These are phyloP conservation scores for Pseudozyma sp. DNA, from an alignment of 1,284 basidiomycete species.

Conservation along the genomic window DNA sequence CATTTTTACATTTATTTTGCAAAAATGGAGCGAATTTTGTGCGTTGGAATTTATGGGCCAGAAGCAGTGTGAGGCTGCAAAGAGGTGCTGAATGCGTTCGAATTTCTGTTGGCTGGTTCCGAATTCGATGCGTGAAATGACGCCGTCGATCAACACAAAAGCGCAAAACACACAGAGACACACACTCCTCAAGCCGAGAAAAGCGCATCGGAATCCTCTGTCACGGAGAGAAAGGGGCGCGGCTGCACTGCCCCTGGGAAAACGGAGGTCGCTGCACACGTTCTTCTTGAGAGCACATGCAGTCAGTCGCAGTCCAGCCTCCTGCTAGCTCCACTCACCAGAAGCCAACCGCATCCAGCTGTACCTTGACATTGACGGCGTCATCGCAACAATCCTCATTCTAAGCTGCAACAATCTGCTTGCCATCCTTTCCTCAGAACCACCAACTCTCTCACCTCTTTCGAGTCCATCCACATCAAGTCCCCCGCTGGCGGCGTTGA, in stretches of 20 bases:
- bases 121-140: slow-evolving; percentile 6
- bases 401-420: background rate
- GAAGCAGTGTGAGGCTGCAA: background rate
- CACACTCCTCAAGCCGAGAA: background rate
- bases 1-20: background rate
- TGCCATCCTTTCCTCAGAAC: slow-evolving; percentile 3
- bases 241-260: slow-evolving; percentile 13
- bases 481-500: slow-evolving; percentile 9
- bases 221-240: background rate
- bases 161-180: background rate
- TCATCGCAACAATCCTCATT: background rate
- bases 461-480: background rate
- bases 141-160: slow-evolving; percentile 38
- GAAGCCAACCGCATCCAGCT: slow-evolving; percentile 7
- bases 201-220: too few species aligned
- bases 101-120: background rate
- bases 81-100: background rate
- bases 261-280: slow-evolving; percentile 7
- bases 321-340: background rate
- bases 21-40: background rate
- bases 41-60: slow-evolving; percentile 6
- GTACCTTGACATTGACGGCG: background rate
- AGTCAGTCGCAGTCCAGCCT: background rate
- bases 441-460: slow-evolving; percentile 1
- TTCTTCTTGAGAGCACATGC: slow-evolving; percentile 29